Evolutionary conservation across 805 yeast species (phyloP), one percentile per base, ranked within the genome.

Genomic region (Maudiozyma serrabonitensis): DNA sequence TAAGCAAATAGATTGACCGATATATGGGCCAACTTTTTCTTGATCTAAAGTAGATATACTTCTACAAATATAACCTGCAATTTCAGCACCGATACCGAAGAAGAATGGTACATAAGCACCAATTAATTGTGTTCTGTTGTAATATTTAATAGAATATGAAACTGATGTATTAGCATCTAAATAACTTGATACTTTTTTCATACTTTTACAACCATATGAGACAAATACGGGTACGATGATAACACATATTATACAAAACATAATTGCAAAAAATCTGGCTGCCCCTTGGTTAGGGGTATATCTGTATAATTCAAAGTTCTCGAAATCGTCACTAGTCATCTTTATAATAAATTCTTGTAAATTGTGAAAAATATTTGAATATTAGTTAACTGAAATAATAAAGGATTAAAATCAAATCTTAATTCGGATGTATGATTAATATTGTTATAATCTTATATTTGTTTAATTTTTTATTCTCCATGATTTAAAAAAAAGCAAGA

Each of bases 1-100:
- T 42, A 67, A 41, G 6, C 60, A 52, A 18, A 63, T 47, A 0
- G 59, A 42, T 47, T 66, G 68, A 7, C 61, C 50, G 41, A 60
- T 49, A 50, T 56, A 67, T 0, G 66, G 60, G 2, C 31, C 32
- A 12, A 57, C 19, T 0, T 43, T 35, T 6, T 46, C 34, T 21
- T 19, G 25, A 43, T 62, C 25, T 8, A 42, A n/a, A 23, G 45
- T 28, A 2, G 62, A 58, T 5, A 52, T 31, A 16, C 51, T 41
- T 53, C 68, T 56, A 5, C 56, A 58, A 19, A 54, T 50, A 46
- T 58, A 67, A 8, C 68, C 69, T 28, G 58, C 46, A 15, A 50
- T 46, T 49, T 66, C 69, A 31, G 59, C 2, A 6, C 19, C 16
- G 16, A 34, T 16, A 41, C 49, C 49, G 4, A 46, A 23, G n/a